phyloP scores from a whole-genome alignment of 164 flowering plant genomes.

The Vitis cinerea region DNA sequence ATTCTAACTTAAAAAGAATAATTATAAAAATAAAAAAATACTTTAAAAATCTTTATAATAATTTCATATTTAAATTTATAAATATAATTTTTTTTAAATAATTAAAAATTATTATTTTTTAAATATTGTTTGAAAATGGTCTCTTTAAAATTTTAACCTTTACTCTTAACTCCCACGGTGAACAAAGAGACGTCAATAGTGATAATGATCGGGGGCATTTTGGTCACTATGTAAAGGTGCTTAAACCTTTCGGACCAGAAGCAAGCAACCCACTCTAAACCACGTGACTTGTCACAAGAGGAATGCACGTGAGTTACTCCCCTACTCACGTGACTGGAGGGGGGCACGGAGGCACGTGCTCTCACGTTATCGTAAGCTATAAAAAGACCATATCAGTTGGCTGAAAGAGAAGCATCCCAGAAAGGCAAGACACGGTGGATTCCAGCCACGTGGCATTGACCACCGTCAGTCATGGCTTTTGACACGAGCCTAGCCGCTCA shows the following conservation, averaged over 20 bases:
- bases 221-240: background rate
- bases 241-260: background rate
- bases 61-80: too few relatives aligned
- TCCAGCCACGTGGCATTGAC: conserved; percentile 44
- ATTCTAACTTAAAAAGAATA: too few relatives aligned
- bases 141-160: too few relatives aligned
- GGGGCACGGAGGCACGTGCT: conserved; percentile 27
- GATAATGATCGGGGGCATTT: background rate
- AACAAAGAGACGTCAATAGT: too few relatives aligned
- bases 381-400: conserved; percentile 1
- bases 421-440: conserved; percentile 8
- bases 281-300: conserved; percentile 30
- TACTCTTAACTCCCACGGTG: too few relatives aligned
- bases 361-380: conserved; percentile 27
- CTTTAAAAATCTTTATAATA: too few relatives aligned
- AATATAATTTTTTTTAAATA: too few relatives aligned
- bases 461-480: conserved; percentile 55
- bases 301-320: conserved; percentile 23
- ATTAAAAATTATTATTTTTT: too few relatives aligned
- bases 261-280: background rate
- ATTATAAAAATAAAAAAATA: too few relatives aligned
- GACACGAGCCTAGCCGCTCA: conserved; percentile 59
- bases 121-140: too few relatives aligned
- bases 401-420: conserved; percentile 13
- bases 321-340: conserved; percentile 25